A percentile compares a stretch with the other conserved stretches of the same genome.
These are phyloP conservation scores for Phanerochaete carnosa DNA, from an alignment of 768 basidiomycete species.

Conservation along the genomic window DNA sequence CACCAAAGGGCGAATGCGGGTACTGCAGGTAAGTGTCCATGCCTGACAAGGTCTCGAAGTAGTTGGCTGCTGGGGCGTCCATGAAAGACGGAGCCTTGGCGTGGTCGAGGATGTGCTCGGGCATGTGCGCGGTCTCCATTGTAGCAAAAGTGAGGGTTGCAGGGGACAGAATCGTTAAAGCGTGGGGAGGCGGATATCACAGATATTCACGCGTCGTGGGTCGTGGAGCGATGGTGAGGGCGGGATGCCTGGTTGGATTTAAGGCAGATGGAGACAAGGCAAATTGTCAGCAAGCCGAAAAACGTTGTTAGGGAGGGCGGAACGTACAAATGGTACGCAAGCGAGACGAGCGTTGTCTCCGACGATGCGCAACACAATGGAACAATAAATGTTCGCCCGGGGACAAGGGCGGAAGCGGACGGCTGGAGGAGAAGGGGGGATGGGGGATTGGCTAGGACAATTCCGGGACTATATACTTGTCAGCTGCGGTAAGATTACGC, in stretches of 20 bases:
- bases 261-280: conserved; percentile 13
- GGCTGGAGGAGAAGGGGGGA: conserved; percentile 18
- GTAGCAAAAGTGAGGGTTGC: conserved; percentile 13
- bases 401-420: conserved; percentile 16
- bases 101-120: conserved; percentile 44
- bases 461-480: conserved; percentile 22
- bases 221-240: conserved; percentile 10
- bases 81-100: conserved; percentile 49
- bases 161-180: conserved; percentile 13
- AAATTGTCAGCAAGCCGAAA: conserved; percentile 17
- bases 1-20: conserved; percentile 62
- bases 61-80: conserved; percentile 37
- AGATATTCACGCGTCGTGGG: conserved; percentile 16
- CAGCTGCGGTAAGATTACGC: not conserved
- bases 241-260: conserved; percentile 7
- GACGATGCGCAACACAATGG: conserved; percentile 14
- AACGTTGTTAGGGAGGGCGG: conserved; percentile 15
- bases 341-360: conserved; percentile 13
- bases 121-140: conserved; percentile 47
- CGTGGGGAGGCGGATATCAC: conserved; percentile 12
- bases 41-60: conserved; percentile 43
- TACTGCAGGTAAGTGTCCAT: conserved; percentile 63
- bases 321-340: conserved; percentile 15
- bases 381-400: conserved; percentile 18
- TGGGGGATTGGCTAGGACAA: conserved; percentile 15